A percentile compares a stretch with the other conserved stretches of the same genome.
These are phyloP conservation scores for Biscutella laevigata DNA, from an alignment of 441 rosid species.

Conservation along the genomic window DNA sequence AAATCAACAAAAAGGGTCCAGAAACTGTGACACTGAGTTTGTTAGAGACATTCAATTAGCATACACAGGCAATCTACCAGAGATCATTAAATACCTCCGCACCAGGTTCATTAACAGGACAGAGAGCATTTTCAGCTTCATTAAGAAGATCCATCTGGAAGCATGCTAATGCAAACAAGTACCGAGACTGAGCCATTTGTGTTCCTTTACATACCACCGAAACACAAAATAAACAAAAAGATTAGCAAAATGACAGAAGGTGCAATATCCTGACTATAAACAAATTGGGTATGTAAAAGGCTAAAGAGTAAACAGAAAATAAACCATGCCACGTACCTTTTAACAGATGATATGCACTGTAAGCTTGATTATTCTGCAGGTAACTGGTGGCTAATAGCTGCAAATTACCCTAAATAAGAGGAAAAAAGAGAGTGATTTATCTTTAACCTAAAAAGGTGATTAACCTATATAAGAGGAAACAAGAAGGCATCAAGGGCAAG, in stretches of 20 bases:
- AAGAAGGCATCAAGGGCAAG: neutral
- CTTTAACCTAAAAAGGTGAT: no score
- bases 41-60: neutral
- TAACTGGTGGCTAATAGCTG: slow-evolving; percentile 81
- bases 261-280: neutral
- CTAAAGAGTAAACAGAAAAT: neutral
- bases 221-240: slow-evolving; percentile 6
- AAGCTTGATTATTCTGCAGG: slow-evolving; percentile 86
- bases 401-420: slow-evolving; percentile 54
- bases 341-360: slow-evolving; percentile 75
- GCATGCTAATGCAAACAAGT: slow-evolving; percentile 94
- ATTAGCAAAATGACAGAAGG: slow-evolving; percentile 23
- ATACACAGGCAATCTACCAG: neutral
- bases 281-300: neutral
- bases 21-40: slow-evolving; percentile 6
- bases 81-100: slow-evolving; percentile 54
- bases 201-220: slow-evolving; percentile 53
- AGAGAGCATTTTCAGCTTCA: slow-evolving; percentile 85
- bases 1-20: neutral
- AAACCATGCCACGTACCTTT: slow-evolving; percentile 45
- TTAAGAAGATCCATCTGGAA: slow-evolving; percentile 89
- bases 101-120: slow-evolving; percentile 68
- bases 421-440: slow-evolving; percentile 9
- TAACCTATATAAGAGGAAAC: no score
- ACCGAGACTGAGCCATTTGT: slow-evolving; percentile 87